Evolutionary conservation across 257 asterid species (phyloP), one percentile per base, ranked within the genome.

Genomic region (Buddleja alternifolia): DNA sequence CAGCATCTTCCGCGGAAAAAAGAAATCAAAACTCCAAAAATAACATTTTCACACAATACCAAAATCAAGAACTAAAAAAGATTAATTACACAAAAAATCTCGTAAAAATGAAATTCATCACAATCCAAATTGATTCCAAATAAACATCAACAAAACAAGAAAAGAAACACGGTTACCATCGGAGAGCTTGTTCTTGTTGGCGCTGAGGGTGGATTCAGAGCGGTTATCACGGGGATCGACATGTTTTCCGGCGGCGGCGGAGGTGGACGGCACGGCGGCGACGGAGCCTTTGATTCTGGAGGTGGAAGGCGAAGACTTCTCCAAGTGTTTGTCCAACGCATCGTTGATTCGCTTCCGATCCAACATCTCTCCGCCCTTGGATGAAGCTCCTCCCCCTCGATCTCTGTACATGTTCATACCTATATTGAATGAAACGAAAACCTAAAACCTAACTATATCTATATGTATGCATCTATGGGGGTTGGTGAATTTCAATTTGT

Each of bases 261-360:
- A 84, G 54, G 90, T 80, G 59, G 94, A 89, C 15, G 96, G 79
- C 17, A 80, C 76, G 62, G 85, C 77, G 25, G 73, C 72, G 48
- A 81, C 70, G 21, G 93, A 78, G 40, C 84, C 85, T 77, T 91
- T 91, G 77, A 77, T 88, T 58, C 92, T 84, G 29, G 97, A 87
- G 19, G 96, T 84, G 15, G 98, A 93, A 4, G 94, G 90, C 10
- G 97, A 84, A 2, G 95, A 89, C 82, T 87, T 93, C 87, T 93
- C 96, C 83, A 93, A 77, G 63, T 93, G 95, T 69, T 88, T 90
- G 84, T 90, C 97, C 84, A 93, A 80, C 50, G 86, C 92, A 71
- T 93, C 99, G 82, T 90, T 93, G 65, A 93, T 89, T 66, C 97
- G 83, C 79, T 93, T 93, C 91, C 99, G 97, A 88, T 93, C 97